Percentiles rank a stretch among this genome's conserved stretches.
Evolutionary conservation across 2,329 filamentous ascomycete genomes (phyloP).

Genomic region (Talaromyces sp.): DNA sequence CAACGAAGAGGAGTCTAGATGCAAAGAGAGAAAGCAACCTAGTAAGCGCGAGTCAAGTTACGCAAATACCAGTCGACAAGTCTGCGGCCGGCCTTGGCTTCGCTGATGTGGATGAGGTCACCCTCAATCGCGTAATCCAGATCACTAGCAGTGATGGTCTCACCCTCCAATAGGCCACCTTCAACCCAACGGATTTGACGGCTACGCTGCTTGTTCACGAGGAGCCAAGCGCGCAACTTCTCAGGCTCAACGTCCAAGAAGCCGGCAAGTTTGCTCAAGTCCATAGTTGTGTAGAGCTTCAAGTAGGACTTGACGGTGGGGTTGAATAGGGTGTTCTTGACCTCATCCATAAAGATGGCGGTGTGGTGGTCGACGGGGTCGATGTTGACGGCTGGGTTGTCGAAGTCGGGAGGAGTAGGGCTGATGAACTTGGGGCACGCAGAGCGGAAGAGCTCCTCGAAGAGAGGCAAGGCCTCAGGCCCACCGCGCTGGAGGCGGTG

Average conservation of each 20-base stretch:
- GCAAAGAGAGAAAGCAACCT: slow-evolving; percentile 1
- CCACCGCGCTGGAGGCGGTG: slow-evolving; percentile 94
- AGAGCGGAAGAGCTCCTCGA: slow-evolving; percentile 94
- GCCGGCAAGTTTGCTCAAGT: slow-evolving; percentile 93
- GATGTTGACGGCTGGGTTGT: slow-evolving; percentile 91
- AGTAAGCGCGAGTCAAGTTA: slow-evolving; percentile 94
- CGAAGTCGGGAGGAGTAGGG: slow-evolving; percentile 93
- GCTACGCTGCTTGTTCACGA: slow-evolving; percentile 98
- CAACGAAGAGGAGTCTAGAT: slow-evolving; percentile 17
- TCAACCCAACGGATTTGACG: slow-evolving; percentile 94
- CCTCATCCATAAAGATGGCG: slow-evolving; percentile 98
- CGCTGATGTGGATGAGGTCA: slow-evolving; percentile 96
- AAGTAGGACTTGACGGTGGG: slow-evolving; percentile 98
- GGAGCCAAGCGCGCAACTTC: slow-evolving; percentile 84
- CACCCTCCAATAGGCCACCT: slow-evolving; percentile 83
- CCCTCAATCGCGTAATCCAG: slow-evolving; percentile 96
- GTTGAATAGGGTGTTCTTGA: slow-evolving; percentile 98
- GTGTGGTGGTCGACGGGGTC: slow-evolving; percentile 98
- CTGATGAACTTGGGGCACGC: slow-evolving; percentile 99
- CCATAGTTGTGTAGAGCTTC: slow-evolving; percentile 99
- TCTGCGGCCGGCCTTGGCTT: slow-evolving; percentile 96
- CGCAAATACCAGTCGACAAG: slow-evolving; percentile 98
- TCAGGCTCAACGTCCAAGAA: slow-evolving; percentile 98
- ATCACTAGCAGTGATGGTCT: slow-evolving; percentile 88
- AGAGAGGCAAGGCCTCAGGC: slow-evolving; percentile 89